phyloP scores from a whole-genome alignment of 768 basidiomycete genomes.

The Tylopilus felleus region DNA sequence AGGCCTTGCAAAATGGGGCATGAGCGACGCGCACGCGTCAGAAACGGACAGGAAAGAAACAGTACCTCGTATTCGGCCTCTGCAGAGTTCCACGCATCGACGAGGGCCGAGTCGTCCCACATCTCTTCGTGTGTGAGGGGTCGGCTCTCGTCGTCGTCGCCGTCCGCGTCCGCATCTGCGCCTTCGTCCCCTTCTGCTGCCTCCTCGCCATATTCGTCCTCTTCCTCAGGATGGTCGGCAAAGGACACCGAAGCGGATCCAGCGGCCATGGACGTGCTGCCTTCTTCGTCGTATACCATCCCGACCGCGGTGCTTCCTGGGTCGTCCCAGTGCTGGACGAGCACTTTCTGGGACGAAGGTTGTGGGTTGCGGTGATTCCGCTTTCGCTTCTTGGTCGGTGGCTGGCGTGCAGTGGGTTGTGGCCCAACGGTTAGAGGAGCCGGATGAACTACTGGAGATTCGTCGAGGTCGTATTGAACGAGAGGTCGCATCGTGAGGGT shows the following conservation, averaged over 20 bases:
- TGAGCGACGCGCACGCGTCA: not conserved
- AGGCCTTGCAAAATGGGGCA: conserved; percentile 37
- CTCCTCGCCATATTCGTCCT: conserved; percentile 23
- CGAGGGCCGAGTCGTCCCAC: conserved; percentile 83
- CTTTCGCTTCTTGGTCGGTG: conserved; percentile 55
- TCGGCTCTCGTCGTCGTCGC: conserved; percentile 55
- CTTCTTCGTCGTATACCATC: conserved; percentile 33
- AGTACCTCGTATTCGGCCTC: conserved; percentile 72
- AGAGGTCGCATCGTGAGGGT: conserved; percentile 24
- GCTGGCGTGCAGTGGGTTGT: conserved; percentile 11
- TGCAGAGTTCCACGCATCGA: conserved; percentile 83
- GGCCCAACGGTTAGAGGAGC: not conserved
- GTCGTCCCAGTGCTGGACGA: conserved; percentile 45
- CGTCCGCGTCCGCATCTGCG: conserved; percentile 33
- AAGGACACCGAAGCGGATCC: not conserved
- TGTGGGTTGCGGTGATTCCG: conserved; percentile 20
- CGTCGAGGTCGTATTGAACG: conserved; percentile 28
- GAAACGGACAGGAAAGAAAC: not conserved
- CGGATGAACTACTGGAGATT: not conserved
- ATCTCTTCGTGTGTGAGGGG: conserved; percentile 70
- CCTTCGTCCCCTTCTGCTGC: conserved; percentile 20
- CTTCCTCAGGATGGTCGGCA: conserved; percentile 12
- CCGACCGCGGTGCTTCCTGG: conserved; percentile 25
- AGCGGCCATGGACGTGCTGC: not conserved
- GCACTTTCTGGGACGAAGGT: conserved; percentile 6